Base-by-base conservation (phyloP, 768 basidiomycete species). In the Phlegmacium glaucopus region DNA sequence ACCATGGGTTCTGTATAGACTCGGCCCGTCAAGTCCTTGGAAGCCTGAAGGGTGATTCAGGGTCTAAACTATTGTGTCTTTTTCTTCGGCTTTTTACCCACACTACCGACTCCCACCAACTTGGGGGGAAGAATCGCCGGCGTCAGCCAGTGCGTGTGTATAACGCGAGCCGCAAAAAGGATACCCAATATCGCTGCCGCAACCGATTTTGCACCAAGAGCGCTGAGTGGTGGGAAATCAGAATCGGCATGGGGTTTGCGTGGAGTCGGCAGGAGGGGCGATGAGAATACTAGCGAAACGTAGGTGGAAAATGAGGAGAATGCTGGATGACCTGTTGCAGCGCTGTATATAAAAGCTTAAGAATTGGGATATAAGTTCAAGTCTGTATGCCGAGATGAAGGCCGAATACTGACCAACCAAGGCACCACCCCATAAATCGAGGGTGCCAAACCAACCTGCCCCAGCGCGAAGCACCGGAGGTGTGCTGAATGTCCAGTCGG, bases 401-500 rank as follows among this genome's bases (percentile, higher is more conserved):
- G 18, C 26, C 26, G 18, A 11, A 10, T 9, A 63, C 67, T 45
- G 44, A 66, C 67, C 75, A 8, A 72, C 72, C 3, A 78, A 51
- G 7, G 74, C 69, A 32, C 79, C 79, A 45, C 69, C 76, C 79
- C 78, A 79, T 1, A 79, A 57, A 52, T 79, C 79, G 13, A 79
- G 56, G 1, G 71, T 74, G 7, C 64, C 69, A 49, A 68, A 67
- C 42, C 68, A 39, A 37, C 69, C 67, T 2, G 67, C 71, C 5
- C 66, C 72, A 9, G 61, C 61, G 17, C 69, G 66, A 10, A 80
- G 63, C 17, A 77, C 59, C 0, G 72, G 72, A 2, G 79, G 79
- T 0, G 73, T 76, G 13, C 64, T 62, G 44, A 79, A 62, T 3
- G 64, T 54, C 79, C 79, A 80, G 34, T 66, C 58, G 0, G 69